Evolutionary conservation across 768 basidiomycete species (phyloP).

Genomic region (Hygrophorus pudorinus): DNA sequence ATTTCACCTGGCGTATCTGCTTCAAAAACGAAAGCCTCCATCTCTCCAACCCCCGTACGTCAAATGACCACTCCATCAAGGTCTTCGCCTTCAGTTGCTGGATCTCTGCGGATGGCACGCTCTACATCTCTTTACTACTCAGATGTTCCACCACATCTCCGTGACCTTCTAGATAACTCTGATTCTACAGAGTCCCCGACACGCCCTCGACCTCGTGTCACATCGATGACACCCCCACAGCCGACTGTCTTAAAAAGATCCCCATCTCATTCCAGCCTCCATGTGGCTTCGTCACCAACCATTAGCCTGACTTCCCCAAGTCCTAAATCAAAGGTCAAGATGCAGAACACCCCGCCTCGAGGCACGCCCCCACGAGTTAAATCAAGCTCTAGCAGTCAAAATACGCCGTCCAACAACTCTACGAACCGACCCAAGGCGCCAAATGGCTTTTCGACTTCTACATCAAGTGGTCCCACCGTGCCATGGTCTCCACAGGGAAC

Average conservation of each 20-base stretch:
- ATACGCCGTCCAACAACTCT: conserved; percentile 17
- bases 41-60: conserved; percentile 18
- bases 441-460: conserved; percentile 8
- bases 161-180: too few species aligned
- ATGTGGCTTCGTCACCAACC: conserved; percentile 17
- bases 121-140: too few species aligned
- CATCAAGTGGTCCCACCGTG: conserved; percentile 6
- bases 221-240: conserved; percentile 33
- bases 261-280: conserved; percentile 15
- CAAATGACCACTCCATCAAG: too few species aligned
- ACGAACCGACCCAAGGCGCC: conserved; percentile 13
- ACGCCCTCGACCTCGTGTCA: conserved; percentile 30
- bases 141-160: too few species aligned
- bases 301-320: conserved; percentile 31
- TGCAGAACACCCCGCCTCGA: conserved; percentile 11
- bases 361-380: conserved; percentile 20
- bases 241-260: conserved; percentile 19
- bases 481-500: conserved; percentile 5
- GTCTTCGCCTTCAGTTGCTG: too few species aligned
- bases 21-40: conserved; percentile 12
- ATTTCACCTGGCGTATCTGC: conserved; percentile 19
- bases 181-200: too few species aligned
- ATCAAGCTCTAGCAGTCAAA: conserved; percentile 3
- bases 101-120: too few species aligned
- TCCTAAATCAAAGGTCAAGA: conserved; percentile 23